Conservation (phyloP, 1,284 basidiomycete species). For the Malassezia pachydermatis region DNA sequence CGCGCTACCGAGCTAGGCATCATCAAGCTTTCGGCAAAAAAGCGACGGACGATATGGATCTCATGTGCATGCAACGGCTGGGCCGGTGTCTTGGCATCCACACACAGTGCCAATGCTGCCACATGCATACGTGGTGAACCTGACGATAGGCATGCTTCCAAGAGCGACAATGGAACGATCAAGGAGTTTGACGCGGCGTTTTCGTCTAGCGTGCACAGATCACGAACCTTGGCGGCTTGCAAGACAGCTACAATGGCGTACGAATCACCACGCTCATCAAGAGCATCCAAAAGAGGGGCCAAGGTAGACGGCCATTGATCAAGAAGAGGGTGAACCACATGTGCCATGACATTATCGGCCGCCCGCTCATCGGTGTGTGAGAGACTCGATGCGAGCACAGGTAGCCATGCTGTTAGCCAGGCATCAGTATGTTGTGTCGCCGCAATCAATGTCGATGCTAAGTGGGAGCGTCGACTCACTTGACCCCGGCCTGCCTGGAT, state of each 20-base stretch:
- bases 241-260: conserved; percentile 7
- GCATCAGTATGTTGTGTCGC: background rate
- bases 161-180: conserved; percentile 22
- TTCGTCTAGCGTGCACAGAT: background rate
- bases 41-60: conserved; percentile 22
- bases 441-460: conserved; percentile 8
- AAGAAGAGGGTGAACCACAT: conserved; percentile 14
- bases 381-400: background rate
- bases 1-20: conserved; percentile 31
- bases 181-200: too few species aligned
- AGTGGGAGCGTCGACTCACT: conserved; percentile 10
- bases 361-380: conserved; percentile 7
- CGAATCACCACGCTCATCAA: background rate
- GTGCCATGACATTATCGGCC: conserved; percentile 11
- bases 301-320: conserved; percentile 1
- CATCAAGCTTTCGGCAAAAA: conserved; percentile 26
- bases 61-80: conserved; percentile 21
- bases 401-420: background rate
- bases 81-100: conserved; percentile 32
- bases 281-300: background rate
- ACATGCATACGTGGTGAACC: conserved; percentile 28
- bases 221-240: conserved; percentile 11
- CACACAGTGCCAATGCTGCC: conserved; percentile 26
- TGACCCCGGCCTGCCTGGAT: conserved; percentile 11
- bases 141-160: conserved; percentile 26